Percentiles rank a stretch among this genome's conserved stretches.
Conservation (phyloP, 345 rosid species). For the Euclidium syriacum region DNA sequence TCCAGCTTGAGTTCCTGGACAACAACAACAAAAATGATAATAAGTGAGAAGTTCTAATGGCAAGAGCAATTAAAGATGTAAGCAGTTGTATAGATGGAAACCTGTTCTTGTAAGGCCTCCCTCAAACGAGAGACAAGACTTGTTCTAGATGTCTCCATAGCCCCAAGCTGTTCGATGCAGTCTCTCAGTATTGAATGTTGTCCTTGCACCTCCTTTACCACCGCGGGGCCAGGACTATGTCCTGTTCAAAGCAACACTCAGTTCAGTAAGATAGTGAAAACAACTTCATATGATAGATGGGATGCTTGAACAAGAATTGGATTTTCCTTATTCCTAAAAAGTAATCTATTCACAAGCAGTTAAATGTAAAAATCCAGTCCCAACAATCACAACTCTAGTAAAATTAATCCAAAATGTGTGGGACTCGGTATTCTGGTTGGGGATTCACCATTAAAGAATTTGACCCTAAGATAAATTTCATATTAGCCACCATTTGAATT, state of each 20-base stretch:
- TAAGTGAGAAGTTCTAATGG: conserved; percentile 19
- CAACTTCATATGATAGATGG: not conserved
- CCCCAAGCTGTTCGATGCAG: conserved; percentile 64
- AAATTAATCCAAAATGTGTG: not conserved
- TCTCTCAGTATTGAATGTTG: conserved; percentile 61
- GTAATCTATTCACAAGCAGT: not conserved
- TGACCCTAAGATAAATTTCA: not conserved
- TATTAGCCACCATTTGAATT: not conserved
- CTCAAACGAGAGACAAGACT: conserved; percentile 65
- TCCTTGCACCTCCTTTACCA: conserved; percentile 68
- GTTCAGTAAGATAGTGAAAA: not conserved
- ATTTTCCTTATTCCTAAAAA: not conserved
- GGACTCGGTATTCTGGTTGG: not conserved
- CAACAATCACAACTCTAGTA: not conserved
- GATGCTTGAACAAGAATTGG: not conserved
- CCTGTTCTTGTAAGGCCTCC: conserved; percentile 93
- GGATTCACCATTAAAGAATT: not conserved
- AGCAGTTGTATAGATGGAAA: conserved; percentile 22
- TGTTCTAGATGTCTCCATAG: conserved; percentile 60
- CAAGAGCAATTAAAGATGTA: conserved; percentile 3
- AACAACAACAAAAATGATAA: not conserved
- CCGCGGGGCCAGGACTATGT: conserved; percentile 42
- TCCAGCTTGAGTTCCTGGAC: conserved; percentile 78
- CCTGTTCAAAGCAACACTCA: conserved; percentile 35
- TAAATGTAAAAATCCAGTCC: not conserved